phyloP scores from a whole-genome alignment of 106 monocot species.

The Dendrobium chrysotoxum region DNA sequence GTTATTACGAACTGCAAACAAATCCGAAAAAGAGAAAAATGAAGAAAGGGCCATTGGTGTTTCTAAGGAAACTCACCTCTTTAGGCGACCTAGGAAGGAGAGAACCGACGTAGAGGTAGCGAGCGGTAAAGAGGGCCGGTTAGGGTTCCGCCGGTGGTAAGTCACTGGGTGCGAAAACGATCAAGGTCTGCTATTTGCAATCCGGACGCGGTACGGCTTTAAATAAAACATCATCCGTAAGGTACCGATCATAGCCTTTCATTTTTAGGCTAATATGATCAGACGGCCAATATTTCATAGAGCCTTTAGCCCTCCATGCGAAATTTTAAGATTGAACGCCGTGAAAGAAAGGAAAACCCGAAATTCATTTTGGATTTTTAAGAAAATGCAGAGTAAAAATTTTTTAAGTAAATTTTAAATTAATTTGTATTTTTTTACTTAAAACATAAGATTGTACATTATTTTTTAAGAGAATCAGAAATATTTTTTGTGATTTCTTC shows the following conservation, averaged over 20 bases:
- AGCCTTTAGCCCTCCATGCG: too few relatives aligned
- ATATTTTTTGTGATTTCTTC: too few relatives aligned
- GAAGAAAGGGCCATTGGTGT: neutral
- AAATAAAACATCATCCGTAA: neutral
- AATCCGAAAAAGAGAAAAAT: neutral
- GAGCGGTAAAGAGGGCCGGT: neutral
- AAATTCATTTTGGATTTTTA: too few relatives aligned
- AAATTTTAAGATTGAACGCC: too few relatives aligned
- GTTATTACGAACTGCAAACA: neutral
- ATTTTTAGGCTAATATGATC: neutral
- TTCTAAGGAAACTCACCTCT: neutral
- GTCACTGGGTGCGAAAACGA: too few relatives aligned
- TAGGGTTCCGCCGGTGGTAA: constrained; percentile 9
- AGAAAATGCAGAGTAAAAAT: too few relatives aligned
- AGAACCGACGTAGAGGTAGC: neutral
- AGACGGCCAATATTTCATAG: neutral
- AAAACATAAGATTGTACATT: too few relatives aligned
- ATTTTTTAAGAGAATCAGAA: too few relatives aligned
- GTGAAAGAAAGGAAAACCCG: too few relatives aligned
- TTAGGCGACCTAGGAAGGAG: neutral
- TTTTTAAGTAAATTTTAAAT: too few relatives aligned
- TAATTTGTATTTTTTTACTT: too few relatives aligned
- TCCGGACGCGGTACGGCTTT: neutral
- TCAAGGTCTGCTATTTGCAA: neutral
- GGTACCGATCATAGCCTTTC: neutral